These are phyloP conservation scores for Parietaria judaica DNA, from an alignment of 306 rosid species.

Conservation along the genomic window DNA sequence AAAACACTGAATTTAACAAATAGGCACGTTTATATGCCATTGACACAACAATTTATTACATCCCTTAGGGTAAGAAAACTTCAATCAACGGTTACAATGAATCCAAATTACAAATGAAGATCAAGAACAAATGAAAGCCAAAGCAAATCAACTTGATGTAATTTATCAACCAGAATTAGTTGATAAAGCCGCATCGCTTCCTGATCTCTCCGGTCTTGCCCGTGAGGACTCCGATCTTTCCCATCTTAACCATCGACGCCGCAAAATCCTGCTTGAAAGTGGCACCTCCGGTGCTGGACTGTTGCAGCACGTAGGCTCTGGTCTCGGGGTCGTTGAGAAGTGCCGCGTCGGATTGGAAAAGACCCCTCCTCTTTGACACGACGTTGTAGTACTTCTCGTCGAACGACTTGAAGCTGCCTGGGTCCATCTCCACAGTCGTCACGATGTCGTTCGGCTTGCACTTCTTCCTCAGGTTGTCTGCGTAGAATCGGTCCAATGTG, in stretches of 20 bases:
- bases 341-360: constrained; percentile 39
- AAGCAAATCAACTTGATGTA: no score
- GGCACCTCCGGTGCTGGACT: constrained; percentile 17
- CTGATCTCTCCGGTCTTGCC: constrained; percentile 29
- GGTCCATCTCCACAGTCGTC: constrained; percentile 38
- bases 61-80: no score
- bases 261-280: constrained; percentile 31
- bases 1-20: no score
- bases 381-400: constrained; percentile 25
- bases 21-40: no score
- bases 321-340: constrained; percentile 29
- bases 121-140: no score
- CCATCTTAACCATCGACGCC: constrained; percentile 30
- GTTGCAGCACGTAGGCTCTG: constrained; percentile 16
- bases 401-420: constrained; percentile 38
- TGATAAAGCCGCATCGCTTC: constrained; percentile 21
- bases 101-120: no score
- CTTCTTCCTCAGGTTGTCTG: constrained; percentile 20
- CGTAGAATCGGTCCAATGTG: constrained; percentile 20
- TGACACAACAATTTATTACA: no score
- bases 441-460: constrained; percentile 22
- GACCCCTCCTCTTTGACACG: constrained; percentile 32
- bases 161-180: not conserved
- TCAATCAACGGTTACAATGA: no score
- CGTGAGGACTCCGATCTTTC: constrained; percentile 32